Conservation (phyloP, 768 basidiomycete species). For the Xerocomellus chrysenteron region DNA sequence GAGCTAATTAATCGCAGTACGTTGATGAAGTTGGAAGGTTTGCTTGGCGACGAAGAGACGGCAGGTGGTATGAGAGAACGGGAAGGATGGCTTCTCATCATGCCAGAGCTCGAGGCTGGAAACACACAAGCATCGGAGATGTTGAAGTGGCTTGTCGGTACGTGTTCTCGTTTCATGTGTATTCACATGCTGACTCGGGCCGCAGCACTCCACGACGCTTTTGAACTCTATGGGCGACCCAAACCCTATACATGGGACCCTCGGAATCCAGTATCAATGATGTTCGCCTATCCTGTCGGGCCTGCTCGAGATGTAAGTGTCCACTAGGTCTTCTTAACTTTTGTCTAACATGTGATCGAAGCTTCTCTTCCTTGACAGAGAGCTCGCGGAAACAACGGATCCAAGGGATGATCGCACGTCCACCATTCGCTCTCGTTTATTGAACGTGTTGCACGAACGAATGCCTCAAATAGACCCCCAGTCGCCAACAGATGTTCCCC, state of each 20-base stretch:
- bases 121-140: conserved; percentile 73
- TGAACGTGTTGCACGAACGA: conserved; percentile 60
- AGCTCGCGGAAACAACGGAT: conserved; percentile 74
- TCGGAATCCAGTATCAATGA: conserved; percentile 73
- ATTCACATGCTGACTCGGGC: conserved; percentile 10
- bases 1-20: conserved; percentile 87
- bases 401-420: conserved; percentile 78
- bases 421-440: conserved; percentile 57
- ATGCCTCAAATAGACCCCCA: conserved; percentile 46
- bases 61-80: conserved; percentile 62
- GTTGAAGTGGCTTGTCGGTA: conserved; percentile 88
- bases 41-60: conserved; percentile 74
- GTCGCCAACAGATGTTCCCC: conserved; percentile 6
- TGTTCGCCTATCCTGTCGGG: conserved; percentile 94
- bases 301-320: conserved; percentile 73
- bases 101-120: conserved; percentile 79
- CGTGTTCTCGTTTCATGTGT: conserved; percentile 25
- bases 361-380: conserved; percentile 87
- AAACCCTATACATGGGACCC: conserved; percentile 88
- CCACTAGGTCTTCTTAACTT: neutral
- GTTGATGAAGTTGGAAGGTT: conserved; percentile 88
- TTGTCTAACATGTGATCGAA: conserved; percentile 33
- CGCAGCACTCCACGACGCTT: conserved; percentile 80
- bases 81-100: conserved; percentile 86
- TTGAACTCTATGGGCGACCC: conserved; percentile 87